Conservation (phyloP, 2,329 filamentous ascomycete species). For the Aspergillus novoparasiticus region DNA sequence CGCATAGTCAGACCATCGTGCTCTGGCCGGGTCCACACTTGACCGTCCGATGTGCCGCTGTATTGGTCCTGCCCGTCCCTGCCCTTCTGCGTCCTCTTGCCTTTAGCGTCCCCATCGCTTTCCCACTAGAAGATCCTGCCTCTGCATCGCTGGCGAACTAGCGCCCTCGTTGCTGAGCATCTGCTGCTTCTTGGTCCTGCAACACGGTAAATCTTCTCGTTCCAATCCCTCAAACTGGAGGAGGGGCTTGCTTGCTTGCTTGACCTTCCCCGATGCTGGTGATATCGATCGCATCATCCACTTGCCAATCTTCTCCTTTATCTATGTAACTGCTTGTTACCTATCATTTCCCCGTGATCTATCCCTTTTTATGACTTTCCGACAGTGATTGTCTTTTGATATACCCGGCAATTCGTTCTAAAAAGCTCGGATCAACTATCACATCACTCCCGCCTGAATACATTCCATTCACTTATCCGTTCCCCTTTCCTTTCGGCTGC, state of each 20-base stretch:
- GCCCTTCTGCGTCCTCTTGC: slow-evolving; percentile 24
- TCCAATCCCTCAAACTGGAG: slow-evolving; percentile 20
- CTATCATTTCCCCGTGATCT: slow-evolving; percentile 16
- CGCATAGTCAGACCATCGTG: slow-evolving; percentile 32
- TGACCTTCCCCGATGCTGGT: slow-evolving; percentile 10
- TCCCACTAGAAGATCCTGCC: slow-evolving; percentile 16
- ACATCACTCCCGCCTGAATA: slow-evolving; percentile 8
- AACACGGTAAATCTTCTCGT: slow-evolving; percentile 25
- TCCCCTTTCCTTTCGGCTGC: neutral
- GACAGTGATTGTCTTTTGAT: neutral
- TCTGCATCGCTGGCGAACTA: slow-evolving; percentile 23
- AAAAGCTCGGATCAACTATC: slow-evolving; percentile 19
- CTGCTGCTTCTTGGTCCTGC: slow-evolving; percentile 22
- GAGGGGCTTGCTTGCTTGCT: slow-evolving; percentile 19
- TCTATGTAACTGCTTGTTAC: slow-evolving; percentile 17
- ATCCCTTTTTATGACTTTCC: slow-evolving; percentile 11
- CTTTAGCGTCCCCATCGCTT: slow-evolving; percentile 19
- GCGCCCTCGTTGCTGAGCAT: slow-evolving; percentile 23
- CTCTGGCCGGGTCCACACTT: slow-evolving; percentile 28
- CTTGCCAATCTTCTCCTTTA: slow-evolving; percentile 6
- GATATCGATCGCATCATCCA: slow-evolving; percentile 19
- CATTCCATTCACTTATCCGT: neutral
- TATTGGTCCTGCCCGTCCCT: slow-evolving; percentile 29
- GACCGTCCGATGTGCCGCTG: slow-evolving; percentile 26
- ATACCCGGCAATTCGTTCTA: slow-evolving; percentile 16